Evolutionary conservation across 1,284 basidiomycete genomes (phyloP), one percentile per base, ranked within the genome.

Genomic region (Bjerkandera adusta): DNA sequence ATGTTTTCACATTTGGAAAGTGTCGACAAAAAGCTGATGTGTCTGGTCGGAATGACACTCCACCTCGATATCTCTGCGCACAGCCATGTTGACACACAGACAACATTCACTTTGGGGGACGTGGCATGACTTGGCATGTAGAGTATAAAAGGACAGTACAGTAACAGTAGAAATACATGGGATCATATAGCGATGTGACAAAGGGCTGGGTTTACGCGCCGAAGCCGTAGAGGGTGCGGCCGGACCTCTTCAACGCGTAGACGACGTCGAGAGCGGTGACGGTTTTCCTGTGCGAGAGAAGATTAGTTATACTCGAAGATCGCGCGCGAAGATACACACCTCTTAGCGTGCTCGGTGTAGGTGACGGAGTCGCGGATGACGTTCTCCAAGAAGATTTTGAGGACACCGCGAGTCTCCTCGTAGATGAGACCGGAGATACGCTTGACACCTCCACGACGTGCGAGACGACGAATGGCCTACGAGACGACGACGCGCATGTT

Each of bases 271-370:
- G 84, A 20, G 89, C 87, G 36, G 85, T 89, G 54, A 92, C 87
- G 27, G 88, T 91, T 82, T 91, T 91, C 65, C 87, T 76, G 43
- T 7, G 40, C 29, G 51, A 3, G 12, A 22, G 12, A 5, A 20
- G 13, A 15, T 18, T 30, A 29, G 37, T 50, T 8, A 53, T 33
- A 38, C 5, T 26, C 4, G 18, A 6, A 16, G 40, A 40, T 16
- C 34, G 20, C 29, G 43, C 20, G 21, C 15, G 39, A n/a, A 12
- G 38, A 6, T 10, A 62, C 72, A 48, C 43, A 73, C 75, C 78
- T 80, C 78, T 92, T 92, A 58, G 89, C 88, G 71, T 92, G 89
- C 68, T 92, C 90, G 47, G 87, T 89, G 79, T 92, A 92, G 45
- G 90, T 92, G 65, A 64, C 62, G 15, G 90, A 91, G 74, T 93